A percentile compares a stretch with the other conserved stretches of the same genome.
phyloP scores from a whole-genome alignment of 1,284 basidiomycete genomes.

The Laetiporus sulphureus region DNA sequence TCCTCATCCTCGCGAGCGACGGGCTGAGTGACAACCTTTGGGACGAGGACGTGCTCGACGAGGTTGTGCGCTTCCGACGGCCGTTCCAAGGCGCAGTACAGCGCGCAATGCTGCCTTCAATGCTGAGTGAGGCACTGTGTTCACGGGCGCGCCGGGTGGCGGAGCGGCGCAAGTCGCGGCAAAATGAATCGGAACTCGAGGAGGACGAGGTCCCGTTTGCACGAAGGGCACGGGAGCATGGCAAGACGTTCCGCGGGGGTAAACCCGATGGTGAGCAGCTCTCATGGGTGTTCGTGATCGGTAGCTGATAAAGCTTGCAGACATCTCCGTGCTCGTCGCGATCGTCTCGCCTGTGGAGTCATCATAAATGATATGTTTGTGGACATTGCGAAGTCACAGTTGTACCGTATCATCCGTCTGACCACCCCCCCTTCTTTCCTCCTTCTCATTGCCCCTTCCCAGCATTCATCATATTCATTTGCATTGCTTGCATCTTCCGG shows the following conservation, averaged over 20 bases:
- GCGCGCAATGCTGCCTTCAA: conserved; percentile 51
- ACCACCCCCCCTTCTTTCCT: neutral
- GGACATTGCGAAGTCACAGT: too few species aligned
- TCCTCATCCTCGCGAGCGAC: conserved; percentile 86
- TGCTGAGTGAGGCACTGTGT: conserved; percentile 67
- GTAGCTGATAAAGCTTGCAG: conserved; percentile 25
- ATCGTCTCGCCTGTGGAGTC: conserved; percentile 26
- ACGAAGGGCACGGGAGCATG: conserved; percentile 56
- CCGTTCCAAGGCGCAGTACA: conserved; percentile 28
- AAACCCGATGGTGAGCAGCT: conserved; percentile 64
- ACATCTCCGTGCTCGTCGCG: conserved; percentile 50
- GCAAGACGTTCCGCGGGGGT: conserved; percentile 59
- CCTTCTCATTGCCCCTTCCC: neutral
- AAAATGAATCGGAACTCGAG: conserved; percentile 9
- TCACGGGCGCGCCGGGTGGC: conserved; percentile 59
- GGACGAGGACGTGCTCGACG: conserved; percentile 91
- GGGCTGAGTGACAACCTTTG: conserved; percentile 93
- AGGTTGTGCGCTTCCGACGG: conserved; percentile 65
- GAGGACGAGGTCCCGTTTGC: conserved; percentile 59
- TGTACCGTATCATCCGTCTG: too few species aligned
- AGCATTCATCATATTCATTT: neutral
- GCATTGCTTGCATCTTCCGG: neutral
- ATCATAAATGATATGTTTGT: too few species aligned
- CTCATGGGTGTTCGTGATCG: neutral
- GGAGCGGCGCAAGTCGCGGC: conserved; percentile 29